These are phyloP conservation scores for Nannochloris sp. DNA, from an alignment of 139 green algal genomes.

Conservation along the genomic window DNA sequence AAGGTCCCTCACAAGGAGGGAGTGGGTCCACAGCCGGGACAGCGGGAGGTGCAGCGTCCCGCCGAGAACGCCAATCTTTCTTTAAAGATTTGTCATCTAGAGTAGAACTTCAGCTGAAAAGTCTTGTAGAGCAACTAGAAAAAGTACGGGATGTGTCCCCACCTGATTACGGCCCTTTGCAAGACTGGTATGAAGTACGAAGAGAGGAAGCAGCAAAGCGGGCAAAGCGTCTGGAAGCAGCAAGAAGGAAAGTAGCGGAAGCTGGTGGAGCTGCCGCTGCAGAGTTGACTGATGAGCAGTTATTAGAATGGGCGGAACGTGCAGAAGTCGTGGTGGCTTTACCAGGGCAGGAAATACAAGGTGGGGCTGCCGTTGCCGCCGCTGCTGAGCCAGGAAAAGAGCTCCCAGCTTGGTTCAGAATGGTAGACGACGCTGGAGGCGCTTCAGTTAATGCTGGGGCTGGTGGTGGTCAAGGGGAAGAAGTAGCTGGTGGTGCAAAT, in stretches of 20 bases:
- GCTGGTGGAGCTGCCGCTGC: background rate
- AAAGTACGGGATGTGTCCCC: constrained; percentile 17
- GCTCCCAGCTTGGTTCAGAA: constrained; percentile 28
- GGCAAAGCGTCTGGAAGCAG: background rate
- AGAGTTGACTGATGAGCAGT: constrained; percentile 20
- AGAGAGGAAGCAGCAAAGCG: background rate
- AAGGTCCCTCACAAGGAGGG: background rate
- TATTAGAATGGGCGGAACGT: constrained; percentile 26
- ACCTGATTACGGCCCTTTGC: constrained; percentile 24
- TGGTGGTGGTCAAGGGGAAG: background rate
- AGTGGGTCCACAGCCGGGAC: background rate
- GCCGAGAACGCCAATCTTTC: background rate
- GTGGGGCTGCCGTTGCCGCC: background rate
- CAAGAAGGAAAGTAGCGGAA: constrained; percentile 14
- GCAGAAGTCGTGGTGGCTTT: constrained; percentile 21
- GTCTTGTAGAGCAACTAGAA: constrained; percentile 22
- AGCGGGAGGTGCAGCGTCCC: background rate
- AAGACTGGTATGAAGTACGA: constrained; percentile 6
- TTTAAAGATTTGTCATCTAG: background rate
- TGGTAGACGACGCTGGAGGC: background rate
- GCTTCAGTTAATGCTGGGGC: background rate
- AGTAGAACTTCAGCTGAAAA: background rate
- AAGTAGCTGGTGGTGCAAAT: background rate
- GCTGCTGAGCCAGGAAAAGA: constrained; percentile 17
- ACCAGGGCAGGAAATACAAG: background rate